Base-by-base conservation (phyloP, 345 rosid genomes). In the Eucalyptus virginea region DNA sequence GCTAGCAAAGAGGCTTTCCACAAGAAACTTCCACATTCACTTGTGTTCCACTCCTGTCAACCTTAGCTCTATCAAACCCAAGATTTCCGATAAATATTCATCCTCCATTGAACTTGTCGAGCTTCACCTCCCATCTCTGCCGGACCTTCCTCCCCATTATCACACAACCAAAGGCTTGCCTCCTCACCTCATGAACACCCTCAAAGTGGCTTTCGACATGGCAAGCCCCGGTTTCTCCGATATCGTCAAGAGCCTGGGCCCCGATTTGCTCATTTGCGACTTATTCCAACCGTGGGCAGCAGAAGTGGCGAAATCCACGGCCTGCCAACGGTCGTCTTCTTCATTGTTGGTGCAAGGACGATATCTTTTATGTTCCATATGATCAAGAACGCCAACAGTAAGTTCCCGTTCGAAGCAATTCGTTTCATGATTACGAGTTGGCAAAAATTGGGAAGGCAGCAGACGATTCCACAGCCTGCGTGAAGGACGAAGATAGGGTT, bases 91-190 rank as follows among this genome's bases (percentile, higher is more conserved):
- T 17, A 34, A 88, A 6, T 56, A 48, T 45, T 89, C 89, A 21
- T 15, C 34, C 17, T 45, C 87, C 50, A 85, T 85, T 19, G 52
- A 51, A 48, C 86, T 94, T 48, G 62, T 90, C 3, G 94, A 94
- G 15, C 90, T 94, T 34, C 88, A 88, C 48, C 94, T 93, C 44
- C 93, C 92, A 2, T 65, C 91, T 5, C 86, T 86, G 56, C 94
- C 93, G 1, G 87, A 92, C 7, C 94, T 94, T 67, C 96, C 95
- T 88, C 94, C 94, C 32, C 92, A 92, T 8, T 52, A 81, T 83
- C 92, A 94, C 92, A 93, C 94, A 24, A 90, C 95, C 65, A 94
- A 92, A 44, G 93, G 90, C 58, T 87, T 92, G 42, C 92, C 93
- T 1, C 89, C 85, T 40, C 92, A 92, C 86, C 94, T 94, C 48